These are phyloP conservation scores for Aspergillus versicolor DNA, from an alignment of 2,329 filamentous ascomycete genomes.

Conservation along the genomic window DNA sequence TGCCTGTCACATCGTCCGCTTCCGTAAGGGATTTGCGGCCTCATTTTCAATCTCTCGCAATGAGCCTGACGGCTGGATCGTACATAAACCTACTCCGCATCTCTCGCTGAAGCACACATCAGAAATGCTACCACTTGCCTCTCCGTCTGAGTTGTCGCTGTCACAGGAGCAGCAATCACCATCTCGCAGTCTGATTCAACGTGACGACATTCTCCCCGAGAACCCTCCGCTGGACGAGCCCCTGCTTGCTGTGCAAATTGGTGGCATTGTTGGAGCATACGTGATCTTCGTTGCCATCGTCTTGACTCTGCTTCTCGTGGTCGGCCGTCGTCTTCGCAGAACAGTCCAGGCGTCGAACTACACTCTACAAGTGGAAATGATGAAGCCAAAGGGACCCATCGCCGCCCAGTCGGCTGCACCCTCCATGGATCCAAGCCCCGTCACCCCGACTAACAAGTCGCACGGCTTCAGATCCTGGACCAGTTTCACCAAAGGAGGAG, in stretches of 20 bases:
- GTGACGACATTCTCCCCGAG: constrained; percentile 12
- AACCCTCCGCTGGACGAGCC: constrained; percentile 54
- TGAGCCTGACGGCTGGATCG: constrained; percentile 13
- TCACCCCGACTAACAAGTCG: constrained; percentile 33
- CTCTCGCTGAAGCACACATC: constrained; percentile 3
- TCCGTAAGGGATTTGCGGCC: constrained; percentile 27
- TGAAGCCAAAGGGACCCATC: constrained; percentile 43
- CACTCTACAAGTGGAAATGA: constrained; percentile 57
- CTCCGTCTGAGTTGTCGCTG: constrained; percentile 14
- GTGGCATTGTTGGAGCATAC: constrained; percentile 82
- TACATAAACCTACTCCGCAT: constrained; percentile 21
- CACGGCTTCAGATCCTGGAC: constrained; percentile 43
- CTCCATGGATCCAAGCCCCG: constrained; percentile 36
- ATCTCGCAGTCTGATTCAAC: constrained; percentile 12
- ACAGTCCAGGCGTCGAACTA: constrained; percentile 53
- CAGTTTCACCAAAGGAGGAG: constrained; percentile 31
- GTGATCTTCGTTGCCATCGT: constrained; percentile 73
- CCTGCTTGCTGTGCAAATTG: constrained; percentile 77
- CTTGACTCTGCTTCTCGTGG: constrained; percentile 62
- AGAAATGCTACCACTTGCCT: constrained; percentile 16
- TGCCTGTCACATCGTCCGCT: constrained; percentile 7
- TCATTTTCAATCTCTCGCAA: constrained; percentile 21
- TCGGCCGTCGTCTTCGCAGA: constrained; percentile 57
- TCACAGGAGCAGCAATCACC: constrained; percentile 7
- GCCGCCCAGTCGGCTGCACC: neutral